These are phyloP conservation scores for Phytopythium aichiense DNA, from an alignment of 352 stramenopile species.

Conservation along the genomic window DNA sequence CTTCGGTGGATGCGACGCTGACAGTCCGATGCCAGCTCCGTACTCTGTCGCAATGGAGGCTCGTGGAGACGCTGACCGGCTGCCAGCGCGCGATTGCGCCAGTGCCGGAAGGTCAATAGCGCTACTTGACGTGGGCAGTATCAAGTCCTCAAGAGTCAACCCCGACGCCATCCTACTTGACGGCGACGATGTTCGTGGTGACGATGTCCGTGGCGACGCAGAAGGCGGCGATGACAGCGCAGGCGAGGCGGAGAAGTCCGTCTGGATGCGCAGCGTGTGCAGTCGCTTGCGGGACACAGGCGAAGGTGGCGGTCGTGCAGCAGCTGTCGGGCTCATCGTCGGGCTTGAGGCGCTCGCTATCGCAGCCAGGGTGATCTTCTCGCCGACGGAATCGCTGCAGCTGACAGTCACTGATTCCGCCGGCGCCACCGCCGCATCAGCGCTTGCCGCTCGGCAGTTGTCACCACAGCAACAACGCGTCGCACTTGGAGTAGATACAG, in stretches of 20 bases:
- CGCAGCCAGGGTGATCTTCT: neutral
- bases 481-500: neutral
- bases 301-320: neutral
- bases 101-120: neutral
- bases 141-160: neutral
- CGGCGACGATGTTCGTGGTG: neutral
- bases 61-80: neutral
- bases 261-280: slow-evolving; percentile 28
- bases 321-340: slow-evolving; percentile 3
- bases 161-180: neutral
- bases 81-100: neutral
- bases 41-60: neutral
- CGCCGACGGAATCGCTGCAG: neutral
- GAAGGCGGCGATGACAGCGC: slow-evolving; percentile 12
- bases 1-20: slow-evolving; percentile 4
- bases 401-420: neutral
- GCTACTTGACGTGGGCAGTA: neutral
- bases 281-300: neutral
- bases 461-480: neutral
- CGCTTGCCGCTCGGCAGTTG: neutral
- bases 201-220: slow-evolving; percentile 12
- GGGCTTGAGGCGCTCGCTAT: neutral
- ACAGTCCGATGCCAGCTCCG: neutral
- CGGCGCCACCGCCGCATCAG: neutral
- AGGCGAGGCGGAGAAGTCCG: slow-evolving; percentile 21